Percentiles rank a stretch among this genome's conserved stretches.
Conservation (phyloP, 2,329 filamentous ascomycete species). For the Eurotiales sp. region DNA sequence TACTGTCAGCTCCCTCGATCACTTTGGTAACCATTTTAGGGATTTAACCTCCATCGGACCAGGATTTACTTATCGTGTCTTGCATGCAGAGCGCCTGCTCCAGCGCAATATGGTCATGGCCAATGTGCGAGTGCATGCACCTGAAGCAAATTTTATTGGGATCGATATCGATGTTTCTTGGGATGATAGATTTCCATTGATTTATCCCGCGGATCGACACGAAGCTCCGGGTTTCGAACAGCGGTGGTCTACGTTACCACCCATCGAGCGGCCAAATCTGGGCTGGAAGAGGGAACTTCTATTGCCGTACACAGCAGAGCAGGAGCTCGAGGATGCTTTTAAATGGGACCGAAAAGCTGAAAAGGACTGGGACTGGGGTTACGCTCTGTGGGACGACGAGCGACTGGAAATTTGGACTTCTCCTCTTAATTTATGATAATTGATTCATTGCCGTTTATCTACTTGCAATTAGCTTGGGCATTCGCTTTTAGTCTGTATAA, state of each 20-base stretch:
- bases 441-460: no score
- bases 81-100: background rate
- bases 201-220: conserved; percentile 1
- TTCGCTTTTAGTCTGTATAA: no score
- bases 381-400: conserved; percentile 2
- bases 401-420: background rate
- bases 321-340: background rate
- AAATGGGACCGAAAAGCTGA: background rate
- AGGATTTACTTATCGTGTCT: background rate
- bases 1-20: background rate
- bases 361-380: conserved; percentile 1
- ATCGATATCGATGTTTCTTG: background rate
- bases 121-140: background rate
- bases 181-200: background rate
- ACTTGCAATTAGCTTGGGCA: no score
- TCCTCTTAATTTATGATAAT: background rate
- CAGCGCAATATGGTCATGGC: background rate
- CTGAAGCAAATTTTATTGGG: conserved; percentile 3
- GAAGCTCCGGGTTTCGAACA: background rate
- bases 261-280: background rate
- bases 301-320: background rate
- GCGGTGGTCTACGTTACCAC: background rate
- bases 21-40: background rate
- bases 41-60: background rate
- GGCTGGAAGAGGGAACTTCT: conserved; percentile 2